phyloP scores from a whole-genome alignment of 2,329 filamentous ascomycete species.

The Fonsecaea nubica region DNA sequence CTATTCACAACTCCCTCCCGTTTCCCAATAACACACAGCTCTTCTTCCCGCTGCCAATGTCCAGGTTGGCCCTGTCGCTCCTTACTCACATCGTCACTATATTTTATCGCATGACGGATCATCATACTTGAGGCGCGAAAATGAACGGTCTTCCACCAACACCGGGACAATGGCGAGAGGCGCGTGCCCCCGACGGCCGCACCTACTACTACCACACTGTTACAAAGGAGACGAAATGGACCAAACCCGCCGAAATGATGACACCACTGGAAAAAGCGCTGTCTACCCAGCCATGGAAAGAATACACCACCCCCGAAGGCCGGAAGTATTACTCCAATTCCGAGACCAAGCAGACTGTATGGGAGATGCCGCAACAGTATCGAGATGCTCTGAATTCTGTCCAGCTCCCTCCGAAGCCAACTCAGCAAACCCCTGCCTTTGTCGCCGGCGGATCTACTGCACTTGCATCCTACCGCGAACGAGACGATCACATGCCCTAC shows the following conservation, averaged over 20 bases:
- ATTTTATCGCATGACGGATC: not conserved
- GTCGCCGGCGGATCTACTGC: constrained; percentile 62
- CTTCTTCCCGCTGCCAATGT: not conserved
- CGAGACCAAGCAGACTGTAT: constrained; percentile 88
- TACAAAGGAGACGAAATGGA: constrained; percentile 92
- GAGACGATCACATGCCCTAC: constrained; percentile 54
- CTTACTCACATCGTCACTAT: not conserved
- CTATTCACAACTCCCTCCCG: not conserved
- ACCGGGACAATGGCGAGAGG: constrained; percentile 75
- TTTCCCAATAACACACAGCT: not conserved
- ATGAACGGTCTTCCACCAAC: constrained; percentile 67
- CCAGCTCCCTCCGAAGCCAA: constrained; percentile 51
- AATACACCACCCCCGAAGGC: constrained; percentile 85
- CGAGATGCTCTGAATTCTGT: constrained; percentile 73
- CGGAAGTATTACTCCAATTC: constrained; percentile 96
- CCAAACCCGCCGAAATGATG: constrained; percentile 90
- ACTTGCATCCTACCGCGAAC: constrained; percentile 55
- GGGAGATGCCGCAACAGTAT: constrained; percentile 89
- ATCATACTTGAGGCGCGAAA: constrained; percentile 31
- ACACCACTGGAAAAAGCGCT: constrained; percentile 80
- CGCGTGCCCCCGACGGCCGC: constrained; percentile 79
- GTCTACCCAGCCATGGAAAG: constrained; percentile 86
- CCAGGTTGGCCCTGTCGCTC: not conserved
- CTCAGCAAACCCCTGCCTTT: constrained; percentile 60
- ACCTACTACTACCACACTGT: constrained; percentile 88